A percentile compares a stretch with the other conserved stretches of the same genome.
phyloP scores from a whole-genome alignment of 148 eudicot genomes.

The Rhododendron ferrugineum region DNA sequence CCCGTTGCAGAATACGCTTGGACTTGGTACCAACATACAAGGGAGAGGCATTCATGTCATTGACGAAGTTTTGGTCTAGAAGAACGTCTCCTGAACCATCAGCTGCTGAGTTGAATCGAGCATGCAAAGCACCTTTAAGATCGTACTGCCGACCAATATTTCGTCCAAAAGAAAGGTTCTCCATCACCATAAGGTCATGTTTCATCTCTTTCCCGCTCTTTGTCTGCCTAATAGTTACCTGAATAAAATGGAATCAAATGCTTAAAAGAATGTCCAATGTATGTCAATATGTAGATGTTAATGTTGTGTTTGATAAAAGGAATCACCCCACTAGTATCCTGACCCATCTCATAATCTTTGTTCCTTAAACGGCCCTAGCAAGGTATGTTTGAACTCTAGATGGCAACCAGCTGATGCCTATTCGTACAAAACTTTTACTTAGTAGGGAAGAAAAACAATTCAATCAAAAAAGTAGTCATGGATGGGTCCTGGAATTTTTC shows the following conservation, averaged over 20 bases:
- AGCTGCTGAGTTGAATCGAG: slow-evolving; percentile 55
- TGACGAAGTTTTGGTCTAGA: slow-evolving; percentile 87
- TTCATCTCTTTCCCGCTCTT: slow-evolving; percentile 66
- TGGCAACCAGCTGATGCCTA: not conserved
- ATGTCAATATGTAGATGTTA: not conserved
- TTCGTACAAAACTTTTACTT: not conserved
- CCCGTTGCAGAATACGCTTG: slow-evolving; percentile 73
- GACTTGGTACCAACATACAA: slow-evolving; percentile 67
- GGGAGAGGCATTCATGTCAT: slow-evolving; percentile 84
- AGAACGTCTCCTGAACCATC: slow-evolving; percentile 86
- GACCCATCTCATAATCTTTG: not conserved
- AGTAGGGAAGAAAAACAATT: not conserved
- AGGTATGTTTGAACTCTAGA: not conserved
- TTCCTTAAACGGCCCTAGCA: not conserved
- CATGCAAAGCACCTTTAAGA: slow-evolving; percentile 89
- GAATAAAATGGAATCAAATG: slow-evolving; percentile 16
- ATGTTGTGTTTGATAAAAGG: not conserved
- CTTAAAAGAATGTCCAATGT: not conserved
- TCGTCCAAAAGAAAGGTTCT: slow-evolving; percentile 82
- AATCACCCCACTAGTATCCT: not conserved
- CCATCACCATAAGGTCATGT: slow-evolving; percentile 90
- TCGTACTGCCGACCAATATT: slow-evolving; percentile 67
- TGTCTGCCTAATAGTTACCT: slow-evolving; percentile 60
- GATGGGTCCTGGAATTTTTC: not conserved
- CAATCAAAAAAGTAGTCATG: not conserved